Evolutionary conservation across 2,329 filamentous ascomycete genomes (phyloP).

Genomic region (Nothophoma quercina): DNA sequence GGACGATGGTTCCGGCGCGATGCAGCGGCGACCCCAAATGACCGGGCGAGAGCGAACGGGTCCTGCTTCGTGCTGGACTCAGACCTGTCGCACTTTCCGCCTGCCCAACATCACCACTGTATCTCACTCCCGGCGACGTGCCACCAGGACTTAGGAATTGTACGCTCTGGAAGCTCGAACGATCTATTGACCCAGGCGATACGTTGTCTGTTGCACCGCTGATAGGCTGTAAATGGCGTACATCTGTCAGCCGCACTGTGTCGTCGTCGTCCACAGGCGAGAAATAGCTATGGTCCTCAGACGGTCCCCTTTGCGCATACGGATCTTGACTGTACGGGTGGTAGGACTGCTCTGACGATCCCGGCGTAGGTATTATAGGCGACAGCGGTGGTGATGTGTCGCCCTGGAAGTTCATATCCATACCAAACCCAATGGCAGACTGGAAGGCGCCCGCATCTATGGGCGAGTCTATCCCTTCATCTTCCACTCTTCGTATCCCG

Average conservation of each 20-base stretch:
- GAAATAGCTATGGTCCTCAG: slow-evolving; percentile 63
- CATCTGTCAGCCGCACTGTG: slow-evolving; percentile 67
- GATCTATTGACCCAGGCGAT: slow-evolving; percentile 46
- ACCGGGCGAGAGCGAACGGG: slow-evolving; percentile 56
- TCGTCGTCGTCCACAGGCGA: slow-evolving; percentile 61
- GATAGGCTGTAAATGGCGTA: slow-evolving; percentile 64
- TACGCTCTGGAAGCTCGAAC: slow-evolving; percentile 62
- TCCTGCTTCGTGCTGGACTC: slow-evolving; percentile 53
- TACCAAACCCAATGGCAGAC: slow-evolving; percentile 56
- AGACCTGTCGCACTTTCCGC: slow-evolving; percentile 61
- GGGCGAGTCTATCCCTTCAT: slow-evolving; percentile 49
- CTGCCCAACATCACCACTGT: slow-evolving; percentile 67
- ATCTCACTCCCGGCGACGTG: slow-evolving; percentile 53
- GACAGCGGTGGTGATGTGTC: slow-evolving; percentile 41
- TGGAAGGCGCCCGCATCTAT: slow-evolving; percentile 58
- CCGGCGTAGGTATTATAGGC: slow-evolving; percentile 26
- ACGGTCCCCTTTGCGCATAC: slow-evolving; percentile 53
- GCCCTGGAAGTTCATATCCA: slow-evolving; percentile 57
- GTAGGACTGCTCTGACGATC: slow-evolving; percentile 60
- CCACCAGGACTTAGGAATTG: slow-evolving; percentile 58
- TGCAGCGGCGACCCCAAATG: slow-evolving; percentile 56
- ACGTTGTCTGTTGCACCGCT: slow-evolving; percentile 56
- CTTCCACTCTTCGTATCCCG: slow-evolving; percentile 40
- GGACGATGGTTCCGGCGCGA: slow-evolving; percentile 60
- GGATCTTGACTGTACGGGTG: slow-evolving; percentile 33